A percentile compares a stretch with the other conserved stretches of the same genome.
Evolutionary conservation across 2,329 filamentous ascomycete species (phyloP).

Genomic region (Aspergillus intermedius): DNA sequence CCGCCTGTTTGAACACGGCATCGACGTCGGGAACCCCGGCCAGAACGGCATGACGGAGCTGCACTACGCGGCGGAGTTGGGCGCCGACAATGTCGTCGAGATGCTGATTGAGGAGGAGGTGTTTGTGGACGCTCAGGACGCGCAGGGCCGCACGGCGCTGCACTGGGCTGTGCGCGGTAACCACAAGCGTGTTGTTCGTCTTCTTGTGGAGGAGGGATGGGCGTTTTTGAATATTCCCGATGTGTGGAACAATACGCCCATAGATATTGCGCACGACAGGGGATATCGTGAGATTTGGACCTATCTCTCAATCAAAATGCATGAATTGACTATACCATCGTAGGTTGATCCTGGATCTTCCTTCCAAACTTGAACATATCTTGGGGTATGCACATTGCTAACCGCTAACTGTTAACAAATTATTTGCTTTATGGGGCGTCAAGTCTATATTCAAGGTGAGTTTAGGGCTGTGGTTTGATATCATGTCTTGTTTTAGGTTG

Average conservation of each 20-base stretch:
- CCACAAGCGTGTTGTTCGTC: background rate
- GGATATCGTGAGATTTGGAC: background rate
- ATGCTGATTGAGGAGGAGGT: background rate
- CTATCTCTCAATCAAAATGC: background rate
- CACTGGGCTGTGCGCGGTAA: background rate
- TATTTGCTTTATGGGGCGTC: no score
- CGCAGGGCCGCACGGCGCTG: background rate
- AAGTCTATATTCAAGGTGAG: no score
- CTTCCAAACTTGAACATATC: no score
- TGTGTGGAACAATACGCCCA: background rate
- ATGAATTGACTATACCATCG: no score
- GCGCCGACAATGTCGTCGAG: background rate
- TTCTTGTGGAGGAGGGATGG: slow-evolving; percentile 1
- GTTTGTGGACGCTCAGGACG: background rate
- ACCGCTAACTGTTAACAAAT: no score
- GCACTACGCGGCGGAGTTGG: slow-evolving; percentile 1
- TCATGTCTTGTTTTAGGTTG: no score
- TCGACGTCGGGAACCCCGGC: slow-evolving; percentile 3
- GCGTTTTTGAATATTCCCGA: background rate
- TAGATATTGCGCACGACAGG: background rate
- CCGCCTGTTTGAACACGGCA: background rate
- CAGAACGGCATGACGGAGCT: slow-evolving; percentile 3
- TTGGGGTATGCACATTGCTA: no score
- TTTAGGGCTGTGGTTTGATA: no score
- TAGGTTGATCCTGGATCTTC: no score